Evolutionary conservation across 2,329 filamentous ascomycete genomes (phyloP), one percentile per base, ranked within the genome.

Genomic region (Lasiodiplodia theobromae): DNA sequence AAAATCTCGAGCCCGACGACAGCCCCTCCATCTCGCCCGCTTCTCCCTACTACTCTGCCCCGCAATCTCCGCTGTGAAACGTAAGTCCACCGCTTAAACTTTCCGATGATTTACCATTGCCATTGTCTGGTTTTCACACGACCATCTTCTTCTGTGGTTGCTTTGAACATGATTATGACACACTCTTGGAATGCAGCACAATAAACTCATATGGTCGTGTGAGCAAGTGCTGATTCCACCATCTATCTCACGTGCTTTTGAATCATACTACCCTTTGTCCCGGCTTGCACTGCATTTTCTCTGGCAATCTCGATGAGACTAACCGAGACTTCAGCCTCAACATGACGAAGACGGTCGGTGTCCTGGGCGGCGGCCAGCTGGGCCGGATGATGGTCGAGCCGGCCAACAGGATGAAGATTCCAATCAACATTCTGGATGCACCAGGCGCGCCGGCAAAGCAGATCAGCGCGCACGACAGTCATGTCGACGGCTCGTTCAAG

Each of bases 331-430:
- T 25, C 34, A 62, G 57, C 25, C 57, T 16, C 54, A 67, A 25
- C 25, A 69, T 69, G 69, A 66, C 72, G n/a, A 68, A 70, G 31
- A 69, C 63, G 8, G 77, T 82, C 16, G 81, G 81, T 56, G 74
- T 82, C 14, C 75, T 82, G 2, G 81, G 81, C 52, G 84, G 84
- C 52, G 84, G 84, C 73, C 84, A 86, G 82, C 87, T 99, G 51
- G 96, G 95, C 70, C 92, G 93, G 72, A 98, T 98, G 96, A 88
- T 98, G 23, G 91, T 92, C 72, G 93, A 98, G 83, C 90, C 92
- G n/a, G 94, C 94, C 40, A 89, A 90, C 76, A 83, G 87, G 72
- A 87, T 97, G 69, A 93, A 93, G 74, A 89, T 96, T 72, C 87
- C 91, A 72, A 87, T 96, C 72, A 92, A 90, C 69, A 86, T 97